Conservation (phyloP, 805 yeast genomes). For the Ogataea ramenticola region DNA sequence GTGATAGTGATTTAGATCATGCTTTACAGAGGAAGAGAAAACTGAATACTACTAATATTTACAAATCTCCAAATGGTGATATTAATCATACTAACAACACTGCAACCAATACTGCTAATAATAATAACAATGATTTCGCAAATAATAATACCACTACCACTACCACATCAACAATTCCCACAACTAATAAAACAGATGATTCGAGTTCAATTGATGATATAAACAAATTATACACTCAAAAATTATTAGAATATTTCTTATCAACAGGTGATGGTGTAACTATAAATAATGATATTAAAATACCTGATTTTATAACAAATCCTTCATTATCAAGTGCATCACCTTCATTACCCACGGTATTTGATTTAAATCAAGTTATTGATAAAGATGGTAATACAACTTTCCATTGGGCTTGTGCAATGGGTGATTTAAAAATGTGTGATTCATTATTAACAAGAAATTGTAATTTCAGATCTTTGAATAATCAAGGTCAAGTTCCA, state of each 20-base stretch:
- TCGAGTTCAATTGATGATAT: constrained; percentile 9
- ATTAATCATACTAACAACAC: background rate
- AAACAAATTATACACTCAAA: constrained; percentile 35
- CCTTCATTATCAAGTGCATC: constrained; percentile 32
- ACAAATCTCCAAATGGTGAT: background rate
- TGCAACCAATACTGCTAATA: no score
- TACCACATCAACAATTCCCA: no score
- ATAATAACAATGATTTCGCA: no score
- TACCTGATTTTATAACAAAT: constrained; percentile 60
- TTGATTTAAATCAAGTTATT: constrained; percentile 69
- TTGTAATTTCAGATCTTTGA: constrained; percentile 54
- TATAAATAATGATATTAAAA: constrained; percentile 24
- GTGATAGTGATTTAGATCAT: constrained; percentile 43
- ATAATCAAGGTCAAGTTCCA: constrained; percentile 79
- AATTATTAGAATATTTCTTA: constrained; percentile 46
- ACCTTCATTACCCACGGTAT: constrained; percentile 31
- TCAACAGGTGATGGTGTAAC: constrained; percentile 41
- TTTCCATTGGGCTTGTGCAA: constrained; percentile 96
- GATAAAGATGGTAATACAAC: constrained; percentile 95
- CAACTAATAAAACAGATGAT: constrained; percentile 7
- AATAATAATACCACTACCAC: no score
- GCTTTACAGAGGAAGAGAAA: constrained; percentile 20
- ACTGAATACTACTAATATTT: background rate
- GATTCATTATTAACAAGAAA: constrained; percentile 72
- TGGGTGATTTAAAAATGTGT: constrained; percentile 76